Conservation (phyloP, 2,329 filamentous ascomycete species). For the Colletotrichum sp. region DNA sequence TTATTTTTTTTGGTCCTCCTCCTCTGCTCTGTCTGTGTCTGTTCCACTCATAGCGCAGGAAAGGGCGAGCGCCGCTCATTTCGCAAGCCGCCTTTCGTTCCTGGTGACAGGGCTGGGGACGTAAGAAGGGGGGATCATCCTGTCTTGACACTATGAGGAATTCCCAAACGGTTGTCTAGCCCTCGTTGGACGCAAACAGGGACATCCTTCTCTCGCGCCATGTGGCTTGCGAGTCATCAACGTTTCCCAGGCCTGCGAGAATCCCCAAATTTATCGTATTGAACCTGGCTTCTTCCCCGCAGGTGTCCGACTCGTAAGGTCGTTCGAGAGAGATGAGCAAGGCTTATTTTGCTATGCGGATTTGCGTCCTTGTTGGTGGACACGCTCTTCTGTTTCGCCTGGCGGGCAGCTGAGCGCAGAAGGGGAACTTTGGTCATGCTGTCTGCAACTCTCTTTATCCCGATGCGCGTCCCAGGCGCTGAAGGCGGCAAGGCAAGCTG, state of each 20-base stretch:
- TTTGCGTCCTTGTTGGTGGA: background rate
- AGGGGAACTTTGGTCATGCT: background rate
- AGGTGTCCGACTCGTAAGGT: background rate
- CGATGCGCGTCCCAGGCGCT: background rate
- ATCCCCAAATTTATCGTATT: background rate
- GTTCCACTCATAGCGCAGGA: background rate
- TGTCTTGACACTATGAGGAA: background rate
- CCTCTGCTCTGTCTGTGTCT: background rate
- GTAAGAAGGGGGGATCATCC: background rate
- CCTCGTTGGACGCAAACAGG: background rate
- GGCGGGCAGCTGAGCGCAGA: background rate
- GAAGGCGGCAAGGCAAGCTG: background rate
- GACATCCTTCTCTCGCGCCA: background rate
- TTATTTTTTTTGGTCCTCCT: background rate
- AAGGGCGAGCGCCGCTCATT: background rate
- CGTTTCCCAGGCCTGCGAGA: background rate
- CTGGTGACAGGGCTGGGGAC: slow-evolving; percentile 7
- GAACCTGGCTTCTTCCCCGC: background rate
- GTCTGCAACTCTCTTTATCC: background rate
- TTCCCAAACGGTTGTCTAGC: background rate
- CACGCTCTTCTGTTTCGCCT: background rate
- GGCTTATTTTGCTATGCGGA: background rate
- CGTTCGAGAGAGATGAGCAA: background rate
- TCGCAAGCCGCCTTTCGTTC: background rate
- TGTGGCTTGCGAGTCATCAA: slow-evolving; percentile 19